phyloP scores from a whole-genome alignment of 164 flowering plant species.

The Hamamelis virginiana region DNA sequence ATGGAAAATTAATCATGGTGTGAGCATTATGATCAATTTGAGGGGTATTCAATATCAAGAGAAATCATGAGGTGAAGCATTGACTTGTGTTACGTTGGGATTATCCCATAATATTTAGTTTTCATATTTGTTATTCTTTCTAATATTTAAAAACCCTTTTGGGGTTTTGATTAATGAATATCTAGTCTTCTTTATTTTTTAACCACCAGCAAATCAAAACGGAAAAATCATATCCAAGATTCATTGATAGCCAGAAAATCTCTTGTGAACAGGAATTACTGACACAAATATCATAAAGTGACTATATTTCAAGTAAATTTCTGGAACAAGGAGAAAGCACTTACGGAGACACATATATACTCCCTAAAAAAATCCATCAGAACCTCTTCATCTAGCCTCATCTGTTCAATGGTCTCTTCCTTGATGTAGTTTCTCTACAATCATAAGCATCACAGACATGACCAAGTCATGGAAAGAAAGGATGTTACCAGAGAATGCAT shows the following conservation, averaged over 20 bases:
- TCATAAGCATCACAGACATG: slow-evolving; percentile 13
- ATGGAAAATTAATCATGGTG: too few species aligned
- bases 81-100: too few species aligned
- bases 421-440: slow-evolving; percentile 78
- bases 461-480: not conserved
- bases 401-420: slow-evolving; percentile 96
- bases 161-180: too few species aligned
- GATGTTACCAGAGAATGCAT: not conserved
- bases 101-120: too few species aligned
- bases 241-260: not conserved
- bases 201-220: not conserved
- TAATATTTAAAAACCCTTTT: too few species aligned
- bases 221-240: too few species aligned
- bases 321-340: slow-evolving; percentile 22
- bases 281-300: not conserved
- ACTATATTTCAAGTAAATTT: not conserved
- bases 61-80: too few species aligned
- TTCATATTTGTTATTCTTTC: too few species aligned
- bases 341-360: slow-evolving; percentile 79
- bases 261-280: too few species aligned
- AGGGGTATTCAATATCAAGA: too few species aligned
- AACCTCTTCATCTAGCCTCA: slow-evolving; percentile 95
- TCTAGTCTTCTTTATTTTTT: too few species aligned
- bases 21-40: too few species aligned
- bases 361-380: slow-evolving; percentile 93